phyloP scores from a whole-genome alignment of 352 stramenopile species.

The Peronospora destructor region DNA sequence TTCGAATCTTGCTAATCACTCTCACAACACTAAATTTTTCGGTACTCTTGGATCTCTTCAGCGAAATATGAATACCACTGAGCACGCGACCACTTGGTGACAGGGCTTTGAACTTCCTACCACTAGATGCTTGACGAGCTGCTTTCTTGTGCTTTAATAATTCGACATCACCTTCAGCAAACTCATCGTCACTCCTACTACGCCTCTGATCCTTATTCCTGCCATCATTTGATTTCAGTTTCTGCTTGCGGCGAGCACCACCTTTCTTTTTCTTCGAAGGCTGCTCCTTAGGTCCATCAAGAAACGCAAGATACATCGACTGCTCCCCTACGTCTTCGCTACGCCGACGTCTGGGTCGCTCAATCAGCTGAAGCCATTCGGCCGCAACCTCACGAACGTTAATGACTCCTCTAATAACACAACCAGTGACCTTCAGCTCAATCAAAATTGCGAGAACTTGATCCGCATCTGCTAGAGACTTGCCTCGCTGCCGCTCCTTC shows the following conservation, averaged over 20 bases:
- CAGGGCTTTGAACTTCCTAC: slow-evolving; percentile 19
- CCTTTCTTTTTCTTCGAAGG: slow-evolving; percentile 36
- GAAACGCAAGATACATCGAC: slow-evolving; percentile 82
- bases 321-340: slow-evolving; percentile 81
- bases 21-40: slow-evolving; percentile 34
- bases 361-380: slow-evolving; percentile 84
- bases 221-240: slow-evolving; percentile 32
- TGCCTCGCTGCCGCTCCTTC: slow-evolving; percentile 78
- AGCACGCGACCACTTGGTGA: slow-evolving; percentile 17
- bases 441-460: slow-evolving; percentile 84
- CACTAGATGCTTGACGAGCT: slow-evolving; percentile 25
- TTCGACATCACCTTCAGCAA: slow-evolving; percentile 34
- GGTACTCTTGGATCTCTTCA: slow-evolving; percentile 22
- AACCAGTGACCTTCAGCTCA: slow-evolving; percentile 82
- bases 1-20: slow-evolving; percentile 32
- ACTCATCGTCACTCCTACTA: slow-evolving; percentile 47
- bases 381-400: slow-evolving; percentile 70
- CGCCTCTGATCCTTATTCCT: slow-evolving; percentile 32
- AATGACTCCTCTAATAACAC: slow-evolving; percentile 58
- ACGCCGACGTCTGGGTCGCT: slow-evolving; percentile 76
- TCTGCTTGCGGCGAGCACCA: slow-evolving; percentile 28
- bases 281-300: slow-evolving; percentile 63
- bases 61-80: slow-evolving; percentile 39
- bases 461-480: slow-evolving; percentile 73
- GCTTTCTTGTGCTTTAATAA: slow-evolving; percentile 34